These are phyloP conservation scores for barley (Hordeum vulgare) DNA, from an alignment of 176 grass and related monocot genomes.

Conservation along the genomic window MorexV3_pseudomolecules_assembly NC_058522.1:149055369-149055868, in stretches of 20 bases:
- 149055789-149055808: conserved; percentile 79
- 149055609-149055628: neutral
- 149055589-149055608: conserved; percentile 22
- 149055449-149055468: no score
- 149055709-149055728: conserved; percentile 42
- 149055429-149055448: no score
- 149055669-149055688: conserved; percentile 32
- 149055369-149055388: no score
- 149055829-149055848: neutral
- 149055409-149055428: no score
- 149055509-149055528: conserved; percentile 12
- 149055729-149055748: conserved; percentile 41
- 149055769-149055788: conserved; percentile 71
- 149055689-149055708: conserved; percentile 46
- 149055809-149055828: conserved; percentile 25
- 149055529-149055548: conserved; percentile 5
- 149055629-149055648: conserved; percentile 22
- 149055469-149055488: no score
- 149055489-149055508: no score
- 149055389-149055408: no score
- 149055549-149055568: conserved; percentile 5
- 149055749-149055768: conserved; percentile 60
- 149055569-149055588: conserved; percentile 32
- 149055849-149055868: conserved; percentile 26
- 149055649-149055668: conserved; percentile 17